phyloP scores from a whole-genome alignment of 305 asterid species.

The Fraxinus ornus region DNA sequence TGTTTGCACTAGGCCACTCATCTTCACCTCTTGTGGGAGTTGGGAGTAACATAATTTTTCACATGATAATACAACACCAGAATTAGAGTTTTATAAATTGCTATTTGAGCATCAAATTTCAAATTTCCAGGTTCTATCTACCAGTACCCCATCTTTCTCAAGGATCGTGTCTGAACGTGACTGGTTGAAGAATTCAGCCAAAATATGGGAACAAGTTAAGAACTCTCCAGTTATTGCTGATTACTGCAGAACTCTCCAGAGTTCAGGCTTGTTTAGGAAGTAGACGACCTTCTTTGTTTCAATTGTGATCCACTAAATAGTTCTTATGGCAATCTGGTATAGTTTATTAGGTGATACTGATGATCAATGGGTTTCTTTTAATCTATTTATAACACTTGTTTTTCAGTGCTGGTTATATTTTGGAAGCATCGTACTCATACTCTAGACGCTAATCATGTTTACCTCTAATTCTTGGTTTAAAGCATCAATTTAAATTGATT shows the following conservation, averaged over 20 bases:
- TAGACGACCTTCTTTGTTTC: slow-evolving; percentile 22
- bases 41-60: not conserved
- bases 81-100: slow-evolving; percentile 4
- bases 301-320: not conserved
- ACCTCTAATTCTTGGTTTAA: not conserved
- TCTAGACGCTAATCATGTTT: not conserved
- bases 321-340: not conserved
- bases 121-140: slow-evolving; percentile 63
- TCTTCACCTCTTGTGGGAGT: not conserved
- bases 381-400: not conserved
- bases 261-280: slow-evolving; percentile 69
- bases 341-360: not conserved
- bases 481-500: not conserved
- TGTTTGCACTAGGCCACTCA: not conserved
- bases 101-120: not conserved
- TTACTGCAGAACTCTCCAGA: slow-evolving; percentile 65
- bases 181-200: slow-evolving; percentile 92
- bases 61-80: not conserved
- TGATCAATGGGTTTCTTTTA: not conserved
- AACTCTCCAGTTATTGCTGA: slow-evolving; percentile 58
- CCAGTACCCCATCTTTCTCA: slow-evolving; percentile 61
- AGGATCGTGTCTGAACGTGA: slow-evolving; percentile 89
- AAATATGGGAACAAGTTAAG: slow-evolving; percentile 86
- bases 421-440: not conserved
- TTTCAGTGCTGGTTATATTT: not conserved